A percentile compares a stretch with the other conserved stretches of the same genome.
These are phyloP conservation scores for Rhynchospora tenuis DNA, from an alignment of 176 grass and related monocot genomes.

Conservation along the genomic window DNA sequence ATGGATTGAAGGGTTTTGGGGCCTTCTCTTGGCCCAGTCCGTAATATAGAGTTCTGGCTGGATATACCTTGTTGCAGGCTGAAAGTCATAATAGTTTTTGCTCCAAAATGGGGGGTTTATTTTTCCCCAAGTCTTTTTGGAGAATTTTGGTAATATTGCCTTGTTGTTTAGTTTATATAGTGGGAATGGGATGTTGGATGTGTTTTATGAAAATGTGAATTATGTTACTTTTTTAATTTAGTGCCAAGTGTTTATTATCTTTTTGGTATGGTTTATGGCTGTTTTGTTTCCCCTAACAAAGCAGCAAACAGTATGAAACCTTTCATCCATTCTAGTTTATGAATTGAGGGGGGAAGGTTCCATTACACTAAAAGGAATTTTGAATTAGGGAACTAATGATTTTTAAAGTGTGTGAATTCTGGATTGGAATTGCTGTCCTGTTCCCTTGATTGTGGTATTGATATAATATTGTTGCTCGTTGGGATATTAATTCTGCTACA, in stretches of 20 bases:
- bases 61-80: not conserved
- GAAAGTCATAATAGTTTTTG: not conserved
- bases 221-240: not conserved
- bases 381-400: not conserved
- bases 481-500: not conserved
- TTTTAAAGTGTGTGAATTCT: not conserved
- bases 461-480: not conserved
- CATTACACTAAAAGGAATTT: not conserved
- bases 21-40: slow-evolving; percentile 1
- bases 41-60: not conserved
- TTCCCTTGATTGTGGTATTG: no score
- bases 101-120: not conserved
- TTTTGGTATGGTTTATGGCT: not conserved
- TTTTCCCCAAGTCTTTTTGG: not conserved
- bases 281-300: not conserved
- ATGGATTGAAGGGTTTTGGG: not conserved
- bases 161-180: not conserved
- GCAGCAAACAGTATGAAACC: not conserved
- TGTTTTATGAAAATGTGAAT: not conserved
- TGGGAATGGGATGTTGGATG: not conserved
- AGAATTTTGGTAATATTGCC: not conserved
- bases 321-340: not conserved
- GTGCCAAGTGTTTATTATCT: not conserved
- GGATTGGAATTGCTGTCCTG: not conserved
- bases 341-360: not conserved